These are phyloP conservation scores for Plenodomus biglobosus DNA, from an alignment of 2,329 filamentous ascomycete species.

Conservation along the genomic window DNA sequence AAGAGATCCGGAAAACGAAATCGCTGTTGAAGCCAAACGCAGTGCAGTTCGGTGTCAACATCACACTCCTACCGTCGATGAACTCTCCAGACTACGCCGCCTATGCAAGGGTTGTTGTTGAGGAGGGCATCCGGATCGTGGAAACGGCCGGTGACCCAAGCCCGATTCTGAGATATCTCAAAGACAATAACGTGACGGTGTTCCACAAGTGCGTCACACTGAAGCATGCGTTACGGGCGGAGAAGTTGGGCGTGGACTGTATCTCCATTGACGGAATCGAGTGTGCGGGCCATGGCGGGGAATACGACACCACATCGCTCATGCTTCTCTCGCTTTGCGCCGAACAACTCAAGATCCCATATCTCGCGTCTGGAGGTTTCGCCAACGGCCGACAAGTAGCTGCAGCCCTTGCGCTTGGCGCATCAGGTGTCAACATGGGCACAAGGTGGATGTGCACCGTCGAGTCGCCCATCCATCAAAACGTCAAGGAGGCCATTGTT, in stretches of 20 bases:
- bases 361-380: slow-evolving; percentile 31
- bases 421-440: slow-evolving; percentile 32
- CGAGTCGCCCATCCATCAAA: slow-evolving; percentile 29
- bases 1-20: slow-evolving; percentile 26
- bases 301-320: slow-evolving; percentile 57
- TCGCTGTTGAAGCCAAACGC: slow-evolving; percentile 37
- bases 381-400: slow-evolving; percentile 30
- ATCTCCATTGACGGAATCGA: slow-evolving; percentile 34
- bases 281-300: slow-evolving; percentile 51
- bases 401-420: slow-evolving; percentile 30
- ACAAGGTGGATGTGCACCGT: slow-evolving; percentile 33
- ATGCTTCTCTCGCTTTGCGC: slow-evolving; percentile 41
- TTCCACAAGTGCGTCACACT: slow-evolving; percentile 32
- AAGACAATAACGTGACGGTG: slow-evolving; percentile 26
- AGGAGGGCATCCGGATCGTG: slow-evolving; percentile 31
- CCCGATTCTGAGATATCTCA: slow-evolving; percentile 31
- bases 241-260: slow-evolving; percentile 26
- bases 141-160: slow-evolving; percentile 33
- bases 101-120: slow-evolving; percentile 27
- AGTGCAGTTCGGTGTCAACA: slow-evolving; percentile 44
- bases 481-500: slow-evolving; percentile 32
- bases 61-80: slow-evolving; percentile 32
- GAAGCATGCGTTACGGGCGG: slow-evolving; percentile 11
- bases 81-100: slow-evolving; percentile 31
- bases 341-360: slow-evolving; percentile 32